Base-by-base conservation (phyloP, 225 moss, liverwort and hornwort genomes). In the Bryum argenteum region DNA sequence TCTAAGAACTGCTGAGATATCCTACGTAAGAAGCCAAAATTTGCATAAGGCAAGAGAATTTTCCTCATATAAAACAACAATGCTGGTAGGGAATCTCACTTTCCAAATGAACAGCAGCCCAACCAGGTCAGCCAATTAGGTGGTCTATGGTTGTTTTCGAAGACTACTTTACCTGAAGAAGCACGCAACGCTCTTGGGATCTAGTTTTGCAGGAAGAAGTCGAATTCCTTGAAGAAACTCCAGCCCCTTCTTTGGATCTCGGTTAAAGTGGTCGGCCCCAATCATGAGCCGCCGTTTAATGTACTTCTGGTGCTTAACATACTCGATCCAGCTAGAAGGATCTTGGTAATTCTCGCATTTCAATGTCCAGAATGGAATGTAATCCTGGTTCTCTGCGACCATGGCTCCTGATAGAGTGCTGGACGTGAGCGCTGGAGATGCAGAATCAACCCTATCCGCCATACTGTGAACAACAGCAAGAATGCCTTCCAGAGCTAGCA, bases 201-300 rank as follows among this genome's bases (percentile, higher is more conserved):
- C 98, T 67, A 98, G 82, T 75, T 91, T 98, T 76, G 87, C 91
- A 60, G 98, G 98, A 65, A 98, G 84, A 69, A 98, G 83, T 13
- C 87, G 89, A 71, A 98, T 98, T 61, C 92, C 98, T 75, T 98
- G 98, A 71, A 98, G 79, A 81, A 98, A 98, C 74, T 98, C 98
- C 59, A 98, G 83, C 33, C 98, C 98, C 78, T 98, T 98, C 87
- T 98, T 98, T 45, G 98, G 91, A 81, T 98, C 98, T 76, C 98
- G 83, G 78, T 98, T 98, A 23, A 98, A 98, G 79, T 98, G 98
- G 56, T 98, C 98, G 48, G 94, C 98, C 45, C 98, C 98, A 80
- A 98, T 94, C 98, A 98, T 98, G 53, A 98, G 80, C 81, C 94
- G 87, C 51, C 94, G 91, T 72, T 98, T 98, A 41, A 98, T 94